A percentile compares a stretch with the other conserved stretches of the same genome.
These are phyloP conservation scores for Carnegiea gigantea DNA, from an alignment of 179 eudicot genomes.

Conservation along the genomic window DNA sequence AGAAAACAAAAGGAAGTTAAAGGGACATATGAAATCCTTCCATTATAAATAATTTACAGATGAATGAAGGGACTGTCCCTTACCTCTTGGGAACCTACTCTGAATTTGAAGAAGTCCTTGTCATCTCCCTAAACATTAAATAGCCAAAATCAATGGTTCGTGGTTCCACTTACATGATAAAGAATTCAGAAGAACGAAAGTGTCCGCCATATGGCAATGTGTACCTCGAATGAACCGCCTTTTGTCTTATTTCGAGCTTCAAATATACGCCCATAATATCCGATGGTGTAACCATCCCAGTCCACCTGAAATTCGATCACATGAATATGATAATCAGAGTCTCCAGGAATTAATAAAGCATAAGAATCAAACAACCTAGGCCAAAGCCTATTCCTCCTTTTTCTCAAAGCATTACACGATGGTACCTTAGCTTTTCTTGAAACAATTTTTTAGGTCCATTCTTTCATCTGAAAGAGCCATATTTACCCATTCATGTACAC, in stretches of 20 bases:
- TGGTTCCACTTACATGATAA: background rate
- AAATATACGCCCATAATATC: constrained; percentile 96
- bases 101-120: constrained; percentile 82
- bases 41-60: background rate
- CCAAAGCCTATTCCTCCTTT: background rate
- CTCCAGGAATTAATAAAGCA: background rate
- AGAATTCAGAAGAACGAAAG: constrained; percentile 7
- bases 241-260: constrained; percentile 99
- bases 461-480: too few species aligned
- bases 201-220: constrained; percentile 13
- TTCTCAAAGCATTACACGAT: background rate
- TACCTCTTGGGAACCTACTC: constrained; percentile 81
- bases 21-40: background rate
- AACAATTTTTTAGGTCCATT: too few species aligned
- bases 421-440: too few species aligned
- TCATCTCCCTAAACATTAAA: constrained; percentile 71
- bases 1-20: background rate
- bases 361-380: background rate
- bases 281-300: constrained; percentile 99
- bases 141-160: constrained; percentile 16
- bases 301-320: constrained; percentile 58
- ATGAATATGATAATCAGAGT: constrained; percentile 6
- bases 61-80: constrained; percentile 2
- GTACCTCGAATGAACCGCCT: constrained; percentile 98
- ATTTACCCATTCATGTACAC: too few species aligned